Percentiles rank a stretch among this genome's conserved stretches.
Conservation (phyloP, 139 green algal species). For the Ostreobium quekettii region DNA sequence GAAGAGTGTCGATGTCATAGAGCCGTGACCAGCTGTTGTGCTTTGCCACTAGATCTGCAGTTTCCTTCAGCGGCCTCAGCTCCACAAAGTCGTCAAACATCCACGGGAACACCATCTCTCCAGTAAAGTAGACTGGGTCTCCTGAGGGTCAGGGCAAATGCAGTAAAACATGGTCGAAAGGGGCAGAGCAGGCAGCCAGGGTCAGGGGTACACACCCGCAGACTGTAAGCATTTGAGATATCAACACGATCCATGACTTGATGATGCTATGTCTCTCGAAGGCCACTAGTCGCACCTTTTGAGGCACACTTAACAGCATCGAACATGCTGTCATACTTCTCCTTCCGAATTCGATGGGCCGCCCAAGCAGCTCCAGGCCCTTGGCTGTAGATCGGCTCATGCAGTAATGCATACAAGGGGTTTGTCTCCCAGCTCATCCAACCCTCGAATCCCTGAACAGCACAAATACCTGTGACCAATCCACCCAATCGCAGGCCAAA, state of each 20-base stretch:
- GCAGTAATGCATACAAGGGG: constrained; percentile 86
- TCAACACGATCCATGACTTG: no score
- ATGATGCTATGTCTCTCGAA: no score
- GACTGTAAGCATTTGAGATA: not conserved
- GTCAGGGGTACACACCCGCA: not conserved
- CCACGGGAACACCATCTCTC: constrained; percentile 93
- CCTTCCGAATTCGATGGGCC: constrained; percentile 48
- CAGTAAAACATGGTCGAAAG: not conserved
- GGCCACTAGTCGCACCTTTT: constrained; percentile 20
- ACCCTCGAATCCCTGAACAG: constrained; percentile 47
- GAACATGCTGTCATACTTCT: constrained; percentile 47
- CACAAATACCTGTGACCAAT: not conserved
- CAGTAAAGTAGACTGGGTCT: constrained; percentile 67
- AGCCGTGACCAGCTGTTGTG: constrained; percentile 72
- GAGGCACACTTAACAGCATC: constrained; percentile 47
- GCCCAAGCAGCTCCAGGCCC: constrained; percentile 53
- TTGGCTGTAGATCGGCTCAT: constrained; percentile 95
- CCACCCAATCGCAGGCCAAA: no score
- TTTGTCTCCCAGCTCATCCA: constrained; percentile 82
- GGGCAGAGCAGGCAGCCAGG: not conserved
- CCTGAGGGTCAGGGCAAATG: constrained; percentile 12
- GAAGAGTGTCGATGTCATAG: constrained; percentile 61
- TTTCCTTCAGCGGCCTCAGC: constrained; percentile 60
- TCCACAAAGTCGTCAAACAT: constrained; percentile 81
- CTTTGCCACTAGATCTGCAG: constrained; percentile 60